Evolutionary conservation across 352 stramenopile species (phyloP).

Genomic region (Pythium sukuiense): DNA sequence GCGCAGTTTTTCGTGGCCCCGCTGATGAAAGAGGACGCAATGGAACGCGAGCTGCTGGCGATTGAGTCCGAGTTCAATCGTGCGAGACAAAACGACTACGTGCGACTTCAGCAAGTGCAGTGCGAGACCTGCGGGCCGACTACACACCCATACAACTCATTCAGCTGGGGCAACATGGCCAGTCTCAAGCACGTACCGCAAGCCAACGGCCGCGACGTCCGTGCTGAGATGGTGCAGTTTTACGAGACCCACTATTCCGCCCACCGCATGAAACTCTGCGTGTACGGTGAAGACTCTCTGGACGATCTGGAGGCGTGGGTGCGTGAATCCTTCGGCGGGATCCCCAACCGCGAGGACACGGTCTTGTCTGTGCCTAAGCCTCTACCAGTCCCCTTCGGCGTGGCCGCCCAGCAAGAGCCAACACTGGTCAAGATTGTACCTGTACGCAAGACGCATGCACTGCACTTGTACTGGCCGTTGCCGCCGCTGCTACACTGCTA

Average conservation of each 20-base stretch:
- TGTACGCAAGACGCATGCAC: slow-evolving; percentile 33
- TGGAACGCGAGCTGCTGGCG: slow-evolving; percentile 56
- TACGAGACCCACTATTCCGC: slow-evolving; percentile 45
- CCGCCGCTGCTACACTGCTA: slow-evolving; percentile 30
- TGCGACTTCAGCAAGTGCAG: slow-evolving; percentile 43
- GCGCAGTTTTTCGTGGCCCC: slow-evolving; percentile 89
- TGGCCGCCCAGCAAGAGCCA: slow-evolving; percentile 23
- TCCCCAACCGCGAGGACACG: slow-evolving; percentile 20
- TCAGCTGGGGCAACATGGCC: slow-evolving; percentile 61
- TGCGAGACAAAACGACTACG: slow-evolving; percentile 39
- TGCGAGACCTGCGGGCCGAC: slow-evolving; percentile 31
- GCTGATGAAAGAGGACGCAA: slow-evolving; percentile 48
- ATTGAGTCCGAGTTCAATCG: slow-evolving; percentile 70
- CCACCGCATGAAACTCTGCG: slow-evolving; percentile 46
- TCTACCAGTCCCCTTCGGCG: slow-evolving; percentile 26
- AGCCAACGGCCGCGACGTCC: slow-evolving; percentile 28
- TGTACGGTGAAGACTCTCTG: slow-evolving; percentile 37
- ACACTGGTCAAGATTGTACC: slow-evolving; percentile 39
- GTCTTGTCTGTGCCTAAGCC: not conserved
- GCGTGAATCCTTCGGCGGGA: slow-evolving; percentile 33
- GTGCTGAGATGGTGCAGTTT: slow-evolving; percentile 36
- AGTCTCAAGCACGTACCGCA: slow-evolving; percentile 34
- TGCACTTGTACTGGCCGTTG: slow-evolving; percentile 45
- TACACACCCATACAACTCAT: slow-evolving; percentile 38
- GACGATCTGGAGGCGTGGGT: slow-evolving; percentile 42